phyloP scores from a whole-genome alignment of 108 stramenopile species.

The Nitzschia putrida region DNA sequence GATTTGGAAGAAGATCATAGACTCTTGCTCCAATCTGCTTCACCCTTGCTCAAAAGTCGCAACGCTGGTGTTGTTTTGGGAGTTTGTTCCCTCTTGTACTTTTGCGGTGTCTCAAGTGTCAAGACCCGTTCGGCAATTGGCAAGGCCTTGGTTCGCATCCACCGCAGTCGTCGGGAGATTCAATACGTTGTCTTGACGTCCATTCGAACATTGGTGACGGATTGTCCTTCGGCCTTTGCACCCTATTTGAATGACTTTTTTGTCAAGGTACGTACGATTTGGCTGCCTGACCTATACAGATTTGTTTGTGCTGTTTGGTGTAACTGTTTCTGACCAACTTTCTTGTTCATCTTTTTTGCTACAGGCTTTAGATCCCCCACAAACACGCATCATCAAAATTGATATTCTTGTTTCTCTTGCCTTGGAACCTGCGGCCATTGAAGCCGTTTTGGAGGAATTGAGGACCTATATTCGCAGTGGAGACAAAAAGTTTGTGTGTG shows the following conservation, averaged over 20 bases:
- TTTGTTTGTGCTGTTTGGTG: background rate
- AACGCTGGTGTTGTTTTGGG: constrained; percentile 96
- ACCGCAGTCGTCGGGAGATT: constrained; percentile 92
- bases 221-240: constrained; percentile 93
- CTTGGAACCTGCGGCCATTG: constrained; percentile 77
- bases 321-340: too few relatives aligned
- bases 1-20: constrained; percentile 93
- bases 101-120: constrained; percentile 88
- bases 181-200: constrained; percentile 94
- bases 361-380: constrained; percentile 87
- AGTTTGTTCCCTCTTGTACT: constrained; percentile 91
- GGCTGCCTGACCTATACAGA: too few relatives aligned
- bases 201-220: constrained; percentile 86
- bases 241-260: constrained; percentile 95
- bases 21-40: constrained; percentile 73
- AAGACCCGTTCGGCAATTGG: constrained; percentile 83
- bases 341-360: background rate
- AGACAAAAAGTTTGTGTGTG: constrained; percentile 85
- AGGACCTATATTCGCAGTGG: constrained; percentile 91
- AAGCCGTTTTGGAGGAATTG: constrained; percentile 89
- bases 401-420: constrained; percentile 90
- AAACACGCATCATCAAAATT: constrained; percentile 92
- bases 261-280: constrained; percentile 65
- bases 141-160: constrained; percentile 94
- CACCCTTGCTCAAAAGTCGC: constrained; percentile 91